These are phyloP conservation scores for Backusella westeae DNA, from an alignment of 192 early-diverging fungal species.

Conservation along the genomic window DNA sequence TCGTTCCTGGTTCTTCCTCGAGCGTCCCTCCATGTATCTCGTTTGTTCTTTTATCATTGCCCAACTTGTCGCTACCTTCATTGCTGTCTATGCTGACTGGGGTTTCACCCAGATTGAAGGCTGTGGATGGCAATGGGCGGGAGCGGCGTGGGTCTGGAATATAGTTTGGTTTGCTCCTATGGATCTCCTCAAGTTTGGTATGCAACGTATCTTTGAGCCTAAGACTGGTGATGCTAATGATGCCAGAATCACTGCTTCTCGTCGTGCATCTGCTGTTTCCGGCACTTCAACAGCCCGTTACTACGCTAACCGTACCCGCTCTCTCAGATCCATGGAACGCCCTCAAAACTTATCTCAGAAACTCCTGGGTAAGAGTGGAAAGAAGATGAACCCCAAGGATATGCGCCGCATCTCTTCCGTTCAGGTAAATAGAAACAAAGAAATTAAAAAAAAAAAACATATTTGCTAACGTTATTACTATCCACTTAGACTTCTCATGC, in stretches of 20 bases:
- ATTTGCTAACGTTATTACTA: not conserved
- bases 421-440: slow-evolving; percentile 37
- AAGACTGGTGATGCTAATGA: slow-evolving; percentile 20
- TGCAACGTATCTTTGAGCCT: slow-evolving; percentile 54
- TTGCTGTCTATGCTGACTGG: slow-evolving; percentile 78
- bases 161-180: slow-evolving; percentile 70
- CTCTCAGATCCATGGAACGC: slow-evolving; percentile 25
- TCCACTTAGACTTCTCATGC: slow-evolving; percentile 11
- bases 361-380: slow-evolving; percentile 40
- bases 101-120: slow-evolving; percentile 68
- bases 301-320: slow-evolving; percentile 36
- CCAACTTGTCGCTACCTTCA: slow-evolving; percentile 69
- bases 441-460: too few relatives aligned
- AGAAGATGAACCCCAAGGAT: slow-evolving; percentile 58
- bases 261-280: slow-evolving; percentile 31
- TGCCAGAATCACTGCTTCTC: not conserved
- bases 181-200: slow-evolving; percentile 70
- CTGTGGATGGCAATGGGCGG: slow-evolving; percentile 67
- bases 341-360: slow-evolving; percentile 12
- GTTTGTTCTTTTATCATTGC: slow-evolving; percentile 59
- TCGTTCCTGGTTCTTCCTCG: slow-evolving; percentile 63
- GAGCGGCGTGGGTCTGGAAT: slow-evolving; percentile 70
- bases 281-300: slow-evolving; percentile 32
- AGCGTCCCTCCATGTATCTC: slow-evolving; percentile 63
- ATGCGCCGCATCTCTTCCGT: slow-evolving; percentile 69